These are phyloP conservation scores for Picea mariana DNA, from an alignment of 83 land plant genomes.

Conservation along the genomic window DNA sequence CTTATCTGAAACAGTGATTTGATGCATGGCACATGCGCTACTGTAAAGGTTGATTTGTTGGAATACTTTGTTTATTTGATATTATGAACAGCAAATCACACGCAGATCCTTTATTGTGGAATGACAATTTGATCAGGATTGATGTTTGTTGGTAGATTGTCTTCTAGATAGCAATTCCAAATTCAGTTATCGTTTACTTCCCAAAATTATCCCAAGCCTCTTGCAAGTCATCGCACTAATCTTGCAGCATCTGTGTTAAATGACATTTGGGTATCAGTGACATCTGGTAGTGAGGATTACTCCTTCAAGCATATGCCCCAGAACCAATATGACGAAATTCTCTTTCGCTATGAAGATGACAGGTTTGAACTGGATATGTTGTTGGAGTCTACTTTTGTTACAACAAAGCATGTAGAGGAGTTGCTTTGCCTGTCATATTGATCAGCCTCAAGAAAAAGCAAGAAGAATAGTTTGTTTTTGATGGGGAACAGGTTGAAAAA, in stretches of 20 bases:
- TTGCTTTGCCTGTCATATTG: constrained; percentile 70
- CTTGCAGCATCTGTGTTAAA: constrained; percentile 73
- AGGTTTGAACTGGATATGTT: constrained; percentile 92
- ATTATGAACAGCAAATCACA: too few species aligned
- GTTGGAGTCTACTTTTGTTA: constrained; percentile 69
- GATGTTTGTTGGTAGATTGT: too few species aligned
- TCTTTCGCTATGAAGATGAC: constrained; percentile 90
- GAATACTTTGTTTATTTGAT: too few species aligned
- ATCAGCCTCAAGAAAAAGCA: constrained; percentile 53
- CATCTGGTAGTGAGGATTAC: constrained; percentile 91
- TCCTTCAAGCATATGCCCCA: constrained; percentile 91
- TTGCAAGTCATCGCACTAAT: constrained; percentile 68
- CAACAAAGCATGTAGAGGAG: constrained; percentile 74
- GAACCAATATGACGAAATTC: constrained; percentile 90
- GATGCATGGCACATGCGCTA: too few species aligned
- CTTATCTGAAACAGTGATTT: too few species aligned
- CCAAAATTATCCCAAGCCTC: constrained; percentile 63
- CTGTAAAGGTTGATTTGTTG: too few species aligned
- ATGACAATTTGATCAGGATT: too few species aligned
- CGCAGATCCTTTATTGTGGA: too few species aligned
- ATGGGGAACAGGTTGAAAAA: too few species aligned
- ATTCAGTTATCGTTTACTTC: constrained; percentile 14
- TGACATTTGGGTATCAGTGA: constrained; percentile 87
- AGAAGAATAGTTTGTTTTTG: too few species aligned
- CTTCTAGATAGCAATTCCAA: too few species aligned